These are phyloP conservation scores for Irpex lacteus DNA, from an alignment of 1,284 basidiomycete genomes.

Conservation along the genomic window DNA sequence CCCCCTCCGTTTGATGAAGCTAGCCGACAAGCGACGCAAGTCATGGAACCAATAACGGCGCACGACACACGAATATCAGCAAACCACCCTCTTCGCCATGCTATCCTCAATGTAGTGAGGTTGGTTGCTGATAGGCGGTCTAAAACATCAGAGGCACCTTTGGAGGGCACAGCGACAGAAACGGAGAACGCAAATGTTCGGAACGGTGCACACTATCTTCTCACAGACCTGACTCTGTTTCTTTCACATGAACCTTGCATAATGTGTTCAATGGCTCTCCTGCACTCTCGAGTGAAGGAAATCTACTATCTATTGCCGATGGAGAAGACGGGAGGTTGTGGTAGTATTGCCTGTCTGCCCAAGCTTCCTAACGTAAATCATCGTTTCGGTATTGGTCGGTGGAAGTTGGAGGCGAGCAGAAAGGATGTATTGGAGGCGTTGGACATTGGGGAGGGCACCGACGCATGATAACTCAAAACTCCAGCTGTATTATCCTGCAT, in stretches of 20 bases:
- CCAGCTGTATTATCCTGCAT: neutral
- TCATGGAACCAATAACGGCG: constrained; percentile 48
- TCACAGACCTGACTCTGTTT: constrained; percentile 82
- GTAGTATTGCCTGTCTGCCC: constrained; percentile 68
- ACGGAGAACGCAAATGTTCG: constrained; percentile 17
- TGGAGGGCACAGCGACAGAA: constrained; percentile 13
- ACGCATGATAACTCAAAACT: constrained; percentile 33
- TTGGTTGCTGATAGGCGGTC: constrained; percentile 58
- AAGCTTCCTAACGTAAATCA: constrained; percentile 81
- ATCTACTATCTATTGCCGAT: constrained; percentile 75
- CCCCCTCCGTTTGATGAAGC: constrained; percentile 54
- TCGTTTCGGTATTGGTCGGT: constrained; percentile 67
- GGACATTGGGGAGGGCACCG: constrained; percentile 35
- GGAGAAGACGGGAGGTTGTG: constrained; percentile 74
- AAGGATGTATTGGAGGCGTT: constrained; percentile 23
- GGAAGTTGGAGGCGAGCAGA: constrained; percentile 32
- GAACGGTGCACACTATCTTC: constrained; percentile 80
- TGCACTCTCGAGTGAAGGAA: constrained; percentile 88
- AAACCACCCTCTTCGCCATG: constrained; percentile 79
- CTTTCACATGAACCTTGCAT: constrained; percentile 93
- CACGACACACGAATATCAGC: constrained; percentile 69
- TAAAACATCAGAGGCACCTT: neutral
- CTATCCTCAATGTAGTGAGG: constrained; percentile 76
- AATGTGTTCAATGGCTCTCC: constrained; percentile 92
- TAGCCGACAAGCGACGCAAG: constrained; percentile 25